Evolutionary conservation across 2,329 filamentous ascomycete genomes (phyloP), one percentile per base, ranked within the genome.

Genomic region (Orbilia brochopaga): DNA sequence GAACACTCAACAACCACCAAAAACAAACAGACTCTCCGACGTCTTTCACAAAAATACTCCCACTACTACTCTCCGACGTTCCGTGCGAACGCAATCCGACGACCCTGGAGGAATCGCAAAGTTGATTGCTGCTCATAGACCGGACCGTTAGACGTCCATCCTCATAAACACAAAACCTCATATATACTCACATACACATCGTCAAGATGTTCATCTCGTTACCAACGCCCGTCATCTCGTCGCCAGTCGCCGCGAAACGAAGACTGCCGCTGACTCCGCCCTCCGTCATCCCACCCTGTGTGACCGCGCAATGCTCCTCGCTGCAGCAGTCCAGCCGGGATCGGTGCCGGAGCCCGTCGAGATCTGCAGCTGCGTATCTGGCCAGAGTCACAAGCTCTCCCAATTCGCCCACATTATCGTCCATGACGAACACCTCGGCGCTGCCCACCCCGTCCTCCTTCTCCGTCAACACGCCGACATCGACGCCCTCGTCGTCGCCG

Each of bases 191-290:
- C 37, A 69, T 27, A 59, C 53, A 64, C 42, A 46, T 62, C 42
- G 15, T 51, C 42, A 74, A 70, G 32, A 77, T 76, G 75, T 74
- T 76, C 50, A 75, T 77, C 55, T 76, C 75, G 63, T 69, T 77
- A 64, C 76, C 76, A 66, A 67, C 70, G 24, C 67, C 74, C 55
- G 54, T 67, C 46, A 70, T 74, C 63, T 62, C 64, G 51, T 24
- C 57, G 23, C 58, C 48, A 17, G 32, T 50, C 15, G 58, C 69
- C 19, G 66, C 60, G 48, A 55, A 59, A 21, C 79, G 80, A 66
- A 79, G 80, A 51, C 80, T 80, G 64, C 80, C 81, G 77, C 78
- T 82, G 64, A 81, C 80, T 56, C 80, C 80, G 70, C 81, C 81
- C 27, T 81, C 80, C 52, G 80, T 81, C 37, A 81, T 80, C 40